A percentile compares a stretch with the other conserved stretches of the same genome.
Evolutionary conservation across 2,329 filamentous ascomycete species (phyloP).

Genomic region (Domatiomyces globalis): DNA sequence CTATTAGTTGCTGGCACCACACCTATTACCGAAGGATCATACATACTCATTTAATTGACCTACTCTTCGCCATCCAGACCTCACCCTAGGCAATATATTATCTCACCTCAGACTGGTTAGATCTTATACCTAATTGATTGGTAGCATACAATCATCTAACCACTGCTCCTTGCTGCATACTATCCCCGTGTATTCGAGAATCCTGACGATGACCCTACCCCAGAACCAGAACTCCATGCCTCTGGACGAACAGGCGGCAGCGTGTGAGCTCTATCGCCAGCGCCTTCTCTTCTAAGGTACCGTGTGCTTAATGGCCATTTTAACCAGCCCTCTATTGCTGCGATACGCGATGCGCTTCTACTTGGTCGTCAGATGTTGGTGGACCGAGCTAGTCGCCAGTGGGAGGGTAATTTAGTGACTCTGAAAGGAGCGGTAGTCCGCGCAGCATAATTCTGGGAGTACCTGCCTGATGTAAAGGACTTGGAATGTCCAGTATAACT

Average conservation of each 20-base stretch:
- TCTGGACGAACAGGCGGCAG: neutral
- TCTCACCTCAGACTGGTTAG: slow-evolving; percentile 9
- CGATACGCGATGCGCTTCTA: neutral
- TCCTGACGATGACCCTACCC: slow-evolving; percentile 7
- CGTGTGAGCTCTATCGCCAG: neutral
- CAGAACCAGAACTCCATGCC: slow-evolving; percentile 1
- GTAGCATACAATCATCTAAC: slow-evolving; percentile 15
- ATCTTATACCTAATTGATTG: slow-evolving; percentile 16
- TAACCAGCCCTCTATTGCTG: neutral
- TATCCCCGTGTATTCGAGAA: slow-evolving; percentile 2
- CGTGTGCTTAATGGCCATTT: neutral
- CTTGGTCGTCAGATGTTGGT: neutral
- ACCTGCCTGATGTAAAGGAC: neutral
- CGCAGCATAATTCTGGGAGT: neutral
- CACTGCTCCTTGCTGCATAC: slow-evolving; percentile 12
- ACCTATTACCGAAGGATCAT: neutral
- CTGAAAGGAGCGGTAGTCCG: neutral
- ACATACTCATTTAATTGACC: slow-evolving; percentile 3
- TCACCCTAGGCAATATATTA: slow-evolving; percentile 13
- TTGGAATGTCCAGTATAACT: neutral
- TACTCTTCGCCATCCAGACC: slow-evolving; percentile 18
- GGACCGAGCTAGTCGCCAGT: neutral
- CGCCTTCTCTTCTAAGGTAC: slow-evolving; percentile 1
- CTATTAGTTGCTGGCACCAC: neutral
- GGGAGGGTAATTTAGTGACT: neutral